Percentiles rank a stretch among this genome's conserved stretches.
Conservation (phyloP, 192 early-diverging fungal species). For the Rhizoclosmatium globosum region DNA sequence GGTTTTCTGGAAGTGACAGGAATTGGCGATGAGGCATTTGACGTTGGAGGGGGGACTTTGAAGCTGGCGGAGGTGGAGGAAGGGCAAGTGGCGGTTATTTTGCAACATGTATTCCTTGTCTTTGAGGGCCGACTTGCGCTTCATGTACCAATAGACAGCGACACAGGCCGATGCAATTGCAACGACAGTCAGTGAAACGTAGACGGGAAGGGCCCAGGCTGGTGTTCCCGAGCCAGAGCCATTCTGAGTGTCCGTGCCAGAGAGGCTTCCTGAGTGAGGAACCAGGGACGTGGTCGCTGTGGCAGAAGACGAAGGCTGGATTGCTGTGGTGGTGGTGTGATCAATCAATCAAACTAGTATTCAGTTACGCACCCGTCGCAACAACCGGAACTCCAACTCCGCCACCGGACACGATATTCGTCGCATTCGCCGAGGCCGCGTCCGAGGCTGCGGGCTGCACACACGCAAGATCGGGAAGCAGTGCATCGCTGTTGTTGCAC, state of each 20-base stretch:
- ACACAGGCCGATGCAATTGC: background rate
- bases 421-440: background rate
- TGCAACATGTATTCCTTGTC: background rate
- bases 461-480: slow-evolving; percentile 17
- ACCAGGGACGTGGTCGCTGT: background rate
- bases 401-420: background rate
- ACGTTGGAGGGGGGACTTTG: background rate
- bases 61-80: background rate
- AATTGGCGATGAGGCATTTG: background rate
- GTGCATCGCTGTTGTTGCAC: slow-evolving; percentile 11
- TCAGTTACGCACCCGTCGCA: too few relatives aligned
- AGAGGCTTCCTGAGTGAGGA: background rate
- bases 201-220: slow-evolving; percentile 14
- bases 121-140: slow-evolving; percentile 4
- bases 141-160: slow-evolving; percentile 38
- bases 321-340: background rate
- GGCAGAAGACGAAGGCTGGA: background rate
- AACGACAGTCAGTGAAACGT: slow-evolving; percentile 11
- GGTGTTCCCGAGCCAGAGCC: background rate
- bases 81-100: background rate
- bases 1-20: background rate
- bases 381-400: background rate
- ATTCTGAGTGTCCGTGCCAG: too few relatives aligned
- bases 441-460: background rate
- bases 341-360: background rate